These are phyloP conservation scores for Podospora sp. DNA, from an alignment of 495 filamentous ascomycete species.

Conservation along the genomic window DNA sequence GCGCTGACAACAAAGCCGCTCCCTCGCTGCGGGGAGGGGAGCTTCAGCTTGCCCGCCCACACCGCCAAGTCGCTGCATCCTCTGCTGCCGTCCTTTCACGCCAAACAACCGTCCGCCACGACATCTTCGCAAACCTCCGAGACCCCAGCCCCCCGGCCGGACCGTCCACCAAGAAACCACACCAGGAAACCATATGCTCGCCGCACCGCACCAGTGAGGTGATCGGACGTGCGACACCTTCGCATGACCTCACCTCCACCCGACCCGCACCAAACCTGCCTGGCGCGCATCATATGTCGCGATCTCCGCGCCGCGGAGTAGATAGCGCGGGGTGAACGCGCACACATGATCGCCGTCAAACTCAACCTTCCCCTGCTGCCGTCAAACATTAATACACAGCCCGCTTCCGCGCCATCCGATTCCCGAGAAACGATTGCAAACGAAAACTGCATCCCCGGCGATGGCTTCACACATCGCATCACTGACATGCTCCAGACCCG, in stretches of 20 bases:
- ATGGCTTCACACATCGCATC: neutral
- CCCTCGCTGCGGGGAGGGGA: neutral
- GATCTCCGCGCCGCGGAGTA: neutral
- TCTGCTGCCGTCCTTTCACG: neutral
- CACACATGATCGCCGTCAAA: constrained; percentile 1
- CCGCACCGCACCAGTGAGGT: neutral
- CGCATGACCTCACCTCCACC: neutral
- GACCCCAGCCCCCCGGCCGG: neutral
- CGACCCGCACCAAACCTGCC: neutral
- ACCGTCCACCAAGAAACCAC: no score
- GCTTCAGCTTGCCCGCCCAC: no score
- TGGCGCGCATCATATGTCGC: constrained; percentile 3
- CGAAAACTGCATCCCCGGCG: neutral
- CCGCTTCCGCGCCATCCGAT: neutral
- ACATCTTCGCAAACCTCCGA: neutral
- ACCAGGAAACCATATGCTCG: neutral
- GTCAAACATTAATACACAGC: no score
- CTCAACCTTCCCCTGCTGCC: no score
- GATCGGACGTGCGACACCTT: neutral
- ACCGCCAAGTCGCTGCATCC: neutral
- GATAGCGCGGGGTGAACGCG: neutral
- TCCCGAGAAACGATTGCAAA: no score
- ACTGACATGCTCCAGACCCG: no score
- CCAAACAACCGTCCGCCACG: neutral
- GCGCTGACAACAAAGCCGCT: neutral